phyloP scores from a whole-genome alignment of 176 grass and related monocot species.

The Tillandsia leiboldiana region DNA sequence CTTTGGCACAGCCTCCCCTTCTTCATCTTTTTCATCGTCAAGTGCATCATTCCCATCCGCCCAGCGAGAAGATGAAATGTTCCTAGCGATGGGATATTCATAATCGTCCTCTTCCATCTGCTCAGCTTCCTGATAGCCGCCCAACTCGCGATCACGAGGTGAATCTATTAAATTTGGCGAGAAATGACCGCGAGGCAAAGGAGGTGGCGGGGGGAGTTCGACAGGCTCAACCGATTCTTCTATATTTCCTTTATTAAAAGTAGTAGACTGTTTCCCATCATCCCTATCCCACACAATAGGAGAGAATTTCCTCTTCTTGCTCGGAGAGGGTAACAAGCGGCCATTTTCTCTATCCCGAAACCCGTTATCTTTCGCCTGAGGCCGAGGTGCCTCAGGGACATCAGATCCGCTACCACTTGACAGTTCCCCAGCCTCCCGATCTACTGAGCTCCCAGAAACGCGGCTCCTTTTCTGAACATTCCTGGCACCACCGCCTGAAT shows the following conservation, averaged over 20 bases:
- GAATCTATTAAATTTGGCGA: slow-evolving; percentile 13
- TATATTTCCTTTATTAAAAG: slow-evolving; percentile 9
- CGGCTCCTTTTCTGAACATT: slow-evolving; percentile 21
- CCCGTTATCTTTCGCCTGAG: slow-evolving; percentile 16
- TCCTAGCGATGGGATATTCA: slow-evolving; percentile 26
- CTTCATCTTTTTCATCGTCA: slow-evolving; percentile 23
- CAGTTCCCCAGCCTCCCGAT: slow-evolving; percentile 59
- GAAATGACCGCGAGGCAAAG: slow-evolving; percentile 6
- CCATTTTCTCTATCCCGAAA: not conserved
- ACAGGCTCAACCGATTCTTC: not conserved
- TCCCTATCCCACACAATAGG: slow-evolving; percentile 41
- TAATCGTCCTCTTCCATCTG: slow-evolving; percentile 39
- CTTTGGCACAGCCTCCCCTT: slow-evolving; percentile 21
- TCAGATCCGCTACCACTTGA: slow-evolving; percentile 48
- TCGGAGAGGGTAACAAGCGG: not conserved
- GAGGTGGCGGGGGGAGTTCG: slow-evolving; percentile 40
- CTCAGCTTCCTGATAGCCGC: not conserved
- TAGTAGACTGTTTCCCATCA: slow-evolving; percentile 19
- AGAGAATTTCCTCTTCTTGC: slow-evolving; percentile 61
- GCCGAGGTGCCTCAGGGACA: slow-evolving; percentile 15
- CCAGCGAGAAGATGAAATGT: slow-evolving; percentile 78
- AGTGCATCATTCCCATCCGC: slow-evolving; percentile 28
- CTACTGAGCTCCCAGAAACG: slow-evolving; percentile 17
- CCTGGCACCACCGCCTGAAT: not conserved
- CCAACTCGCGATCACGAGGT: slow-evolving; percentile 18